Evolutionary conservation across 176 grass and related monocot species (phyloP), one percentile per base, ranked within the genome.

Genomic region (Carex parvula): DNA sequence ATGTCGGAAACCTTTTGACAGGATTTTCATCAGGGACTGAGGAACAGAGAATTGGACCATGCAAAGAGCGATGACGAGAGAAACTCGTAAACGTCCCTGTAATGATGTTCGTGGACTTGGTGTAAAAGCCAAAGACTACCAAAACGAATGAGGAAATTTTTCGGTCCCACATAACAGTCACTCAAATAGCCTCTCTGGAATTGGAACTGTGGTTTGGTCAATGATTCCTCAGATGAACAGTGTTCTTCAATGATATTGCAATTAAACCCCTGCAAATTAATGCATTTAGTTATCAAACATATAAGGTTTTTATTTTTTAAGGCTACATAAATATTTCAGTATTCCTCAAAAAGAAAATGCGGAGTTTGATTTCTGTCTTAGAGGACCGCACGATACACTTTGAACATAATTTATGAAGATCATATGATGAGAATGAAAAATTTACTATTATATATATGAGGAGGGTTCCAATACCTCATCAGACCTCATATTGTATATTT

Each of bases 131-230:
- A 13, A 21, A 15, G 3, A 26, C 5, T 54, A 29, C 12, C 12
- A 26, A 75, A 75, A 48, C 11, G 12, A 29, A 75, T 5, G 12
- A 53, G 50, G 10, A 42, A 13, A 75, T 53, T 6, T 6, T 2
- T 18, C 2, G 73, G 52, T 17, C 52, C 73, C 73, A 78, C 73
- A 57, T 32, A 10, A 55, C 24, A 77, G 72, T 17, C 14, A 35
- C 21, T n/a, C 2, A 78, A 78, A 78, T 32, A 57, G 73, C 14
- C 50, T 55, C 52, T 52, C 21, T 18, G 13, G 14, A 75, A 33
- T 78, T 78, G 73, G 15, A 78, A 57, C 52, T 35, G 73, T 56
- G 2, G 52, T 57, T 35, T 15, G 73, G 73, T 55, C 73, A 77
- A 57, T 57, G 50, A 33, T 78, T 78, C 26, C 26, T 30, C 11